These are phyloP conservation scores for Capillidium heterosporum DNA, from an alignment of 371 early-diverging fungal genomes.

Conservation along the genomic window DNA sequence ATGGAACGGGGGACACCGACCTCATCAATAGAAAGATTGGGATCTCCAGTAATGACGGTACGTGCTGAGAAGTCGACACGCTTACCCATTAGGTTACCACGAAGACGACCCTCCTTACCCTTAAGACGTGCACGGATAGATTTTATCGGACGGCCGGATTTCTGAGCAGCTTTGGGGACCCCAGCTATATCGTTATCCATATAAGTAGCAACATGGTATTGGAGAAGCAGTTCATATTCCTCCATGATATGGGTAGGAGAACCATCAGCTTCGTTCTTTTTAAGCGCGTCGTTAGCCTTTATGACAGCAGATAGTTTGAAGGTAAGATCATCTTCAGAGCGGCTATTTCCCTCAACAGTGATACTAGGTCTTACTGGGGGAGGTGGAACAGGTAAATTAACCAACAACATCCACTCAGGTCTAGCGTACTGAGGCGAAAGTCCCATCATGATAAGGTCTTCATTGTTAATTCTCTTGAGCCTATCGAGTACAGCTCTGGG, in stretches of 20 bases:
- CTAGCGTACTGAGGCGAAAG: slow-evolving; percentile 82
- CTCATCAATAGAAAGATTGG: slow-evolving; percentile 93
- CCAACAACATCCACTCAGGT: slow-evolving; percentile 98
- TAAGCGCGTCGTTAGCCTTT: slow-evolving; percentile 88
- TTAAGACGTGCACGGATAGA: slow-evolving; percentile 95
- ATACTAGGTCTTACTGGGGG: slow-evolving; percentile 98
- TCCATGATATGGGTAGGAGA: slow-evolving; percentile 88
- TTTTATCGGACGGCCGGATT: slow-evolving; percentile 94
- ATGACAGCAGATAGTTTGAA: slow-evolving; percentile 92
- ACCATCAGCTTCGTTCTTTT: slow-evolving; percentile 86
- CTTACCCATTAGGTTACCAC: slow-evolving; percentile 99
- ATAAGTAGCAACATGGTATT: slow-evolving; percentile 97
- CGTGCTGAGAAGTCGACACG: slow-evolving; percentile 99
- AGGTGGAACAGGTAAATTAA: slow-evolving; percentile 93
- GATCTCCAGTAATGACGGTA: slow-evolving; percentile 99
- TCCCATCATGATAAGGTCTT: slow-evolving; percentile 83
- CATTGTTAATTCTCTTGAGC: slow-evolving; percentile 79
- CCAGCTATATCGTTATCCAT: slow-evolving; percentile 99
- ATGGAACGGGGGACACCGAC: slow-evolving; percentile 98
- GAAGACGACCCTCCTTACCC: slow-evolving; percentile 98
- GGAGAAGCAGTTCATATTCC: slow-evolving; percentile 90
- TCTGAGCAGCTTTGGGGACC: slow-evolving; percentile 91
- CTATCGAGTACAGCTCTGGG: slow-evolving; percentile 74
- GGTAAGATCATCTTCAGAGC: slow-evolving; percentile 98
- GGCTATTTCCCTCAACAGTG: slow-evolving; percentile 82